Evolutionary conservation across 768 basidiomycete genomes (phyloP).

Genomic region (Thelephora ganbajun): DNA sequence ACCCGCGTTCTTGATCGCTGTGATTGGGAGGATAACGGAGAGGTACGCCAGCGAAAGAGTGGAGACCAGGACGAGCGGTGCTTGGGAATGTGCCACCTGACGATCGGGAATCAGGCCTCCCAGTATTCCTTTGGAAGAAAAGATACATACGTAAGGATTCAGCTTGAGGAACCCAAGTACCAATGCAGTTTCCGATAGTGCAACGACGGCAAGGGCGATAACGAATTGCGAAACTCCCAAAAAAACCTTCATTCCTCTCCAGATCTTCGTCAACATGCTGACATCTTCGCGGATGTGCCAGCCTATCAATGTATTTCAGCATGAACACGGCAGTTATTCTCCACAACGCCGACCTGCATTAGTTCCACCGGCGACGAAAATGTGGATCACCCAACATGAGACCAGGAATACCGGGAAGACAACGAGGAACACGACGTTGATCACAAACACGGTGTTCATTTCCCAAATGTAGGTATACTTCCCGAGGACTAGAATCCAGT

Average conservation of each 20-base stretch:
- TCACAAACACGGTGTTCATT: conserved; percentile 31
- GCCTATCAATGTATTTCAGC: not conserved
- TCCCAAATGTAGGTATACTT: conserved; percentile 39
- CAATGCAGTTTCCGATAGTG: conserved; percentile 33
- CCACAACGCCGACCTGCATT: conserved; percentile 7
- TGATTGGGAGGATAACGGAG: conserved; percentile 26
- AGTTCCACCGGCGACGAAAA: conserved; percentile 13
- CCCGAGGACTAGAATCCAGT: conserved; percentile 38
- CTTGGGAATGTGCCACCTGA: conserved; percentile 49
- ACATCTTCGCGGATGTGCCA: not conserved
- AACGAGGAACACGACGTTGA: conserved; percentile 47
- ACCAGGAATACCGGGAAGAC: conserved; percentile 44
- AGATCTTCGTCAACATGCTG: conserved; percentile 14
- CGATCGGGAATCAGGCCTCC: conserved; percentile 1
- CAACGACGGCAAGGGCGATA: conserved; percentile 33
- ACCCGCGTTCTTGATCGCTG: conserved; percentile 14
- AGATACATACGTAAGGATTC: conserved; percentile 48
- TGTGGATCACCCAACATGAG: conserved; percentile 25
- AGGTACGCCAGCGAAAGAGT: conserved; percentile 39
- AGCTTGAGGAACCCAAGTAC: conserved; percentile 34
- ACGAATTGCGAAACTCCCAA: conserved; percentile 52
- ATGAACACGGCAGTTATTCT: not conserved
- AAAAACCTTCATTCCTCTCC: conserved; percentile 15
- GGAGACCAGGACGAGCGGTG: conserved; percentile 35
- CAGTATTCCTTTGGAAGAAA: not conserved